Conservation (phyloP, 257 asterid genomes). For the Gentiana dahurica region DNA sequence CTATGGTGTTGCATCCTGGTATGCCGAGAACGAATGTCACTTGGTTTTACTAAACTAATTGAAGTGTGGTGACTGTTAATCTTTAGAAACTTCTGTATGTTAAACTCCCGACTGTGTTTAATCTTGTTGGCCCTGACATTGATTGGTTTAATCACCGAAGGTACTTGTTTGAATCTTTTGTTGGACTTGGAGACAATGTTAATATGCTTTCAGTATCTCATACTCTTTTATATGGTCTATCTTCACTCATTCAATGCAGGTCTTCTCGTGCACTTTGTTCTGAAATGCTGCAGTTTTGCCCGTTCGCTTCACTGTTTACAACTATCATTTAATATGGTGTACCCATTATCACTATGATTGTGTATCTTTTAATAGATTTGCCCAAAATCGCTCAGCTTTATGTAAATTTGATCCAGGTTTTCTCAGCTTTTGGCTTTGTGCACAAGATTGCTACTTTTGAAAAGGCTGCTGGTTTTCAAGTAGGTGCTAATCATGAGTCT, state of each 20-base stretch:
- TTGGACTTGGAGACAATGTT: slow-evolving; percentile 65
- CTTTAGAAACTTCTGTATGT: not conserved
- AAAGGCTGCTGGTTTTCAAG: slow-evolving; percentile 93
- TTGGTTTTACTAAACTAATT: too few species aligned
- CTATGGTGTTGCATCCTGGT: too few species aligned
- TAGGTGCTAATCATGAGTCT: slow-evolving; percentile 3
- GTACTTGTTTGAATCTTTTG: slow-evolving; percentile 43
- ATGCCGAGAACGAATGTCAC: too few species aligned
- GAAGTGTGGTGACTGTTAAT: too few species aligned
- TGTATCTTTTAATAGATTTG: not conserved
- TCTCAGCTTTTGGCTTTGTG: slow-evolving; percentile 81
- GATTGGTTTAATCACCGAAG: slow-evolving; percentile 53
- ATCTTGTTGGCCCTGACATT: slow-evolving; percentile 33
- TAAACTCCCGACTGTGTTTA: slow-evolving; percentile 16
- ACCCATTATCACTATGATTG: not conserved
- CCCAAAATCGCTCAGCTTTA: slow-evolving; percentile 11
- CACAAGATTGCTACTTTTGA: slow-evolving; percentile 88
- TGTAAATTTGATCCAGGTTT: slow-evolving; percentile 35
- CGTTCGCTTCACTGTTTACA: slow-evolving; percentile 2
- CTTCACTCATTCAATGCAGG: slow-evolving; percentile 42
- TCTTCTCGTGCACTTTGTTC: slow-evolving; percentile 43
- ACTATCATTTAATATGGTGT: not conserved
- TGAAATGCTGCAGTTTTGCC: slow-evolving; percentile 6
- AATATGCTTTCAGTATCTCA: slow-evolving; percentile 45
- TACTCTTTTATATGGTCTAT: slow-evolving; percentile 55